Conservation (phyloP, 352 stramenopile genomes). For the Pythium rhizo-oryzae region DNA sequence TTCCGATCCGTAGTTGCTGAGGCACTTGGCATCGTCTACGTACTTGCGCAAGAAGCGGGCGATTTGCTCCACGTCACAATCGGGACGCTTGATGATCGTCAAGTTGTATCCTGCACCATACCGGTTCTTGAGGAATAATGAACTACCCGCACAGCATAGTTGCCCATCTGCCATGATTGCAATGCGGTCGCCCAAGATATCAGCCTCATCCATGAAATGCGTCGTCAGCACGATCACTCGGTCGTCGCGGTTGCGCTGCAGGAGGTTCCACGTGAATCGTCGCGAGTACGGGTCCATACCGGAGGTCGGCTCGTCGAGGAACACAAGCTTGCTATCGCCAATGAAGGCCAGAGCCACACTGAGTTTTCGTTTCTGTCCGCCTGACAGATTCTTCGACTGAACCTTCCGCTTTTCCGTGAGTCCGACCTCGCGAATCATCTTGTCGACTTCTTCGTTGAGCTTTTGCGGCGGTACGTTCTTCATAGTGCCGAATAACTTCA, state of each 20-base stretch:
- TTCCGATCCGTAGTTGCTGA: slow-evolving; percentile 95
- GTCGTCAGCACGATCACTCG: slow-evolving; percentile 84
- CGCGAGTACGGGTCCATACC: slow-evolving; percentile 96
- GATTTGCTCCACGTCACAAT: slow-evolving; percentile 42
- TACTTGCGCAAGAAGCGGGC: slow-evolving; percentile 48
- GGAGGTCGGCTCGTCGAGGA: slow-evolving; percentile 93
- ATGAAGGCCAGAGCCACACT: slow-evolving; percentile 95
- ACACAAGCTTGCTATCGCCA: slow-evolving; percentile 91
- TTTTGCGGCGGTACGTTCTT: slow-evolving; percentile 70
- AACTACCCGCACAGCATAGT: slow-evolving; percentile 84
- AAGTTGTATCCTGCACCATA: slow-evolving; percentile 93
- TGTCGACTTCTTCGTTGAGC: slow-evolving; percentile 38
- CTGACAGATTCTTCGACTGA: slow-evolving; percentile 70
- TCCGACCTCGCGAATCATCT: slow-evolving; percentile 80
- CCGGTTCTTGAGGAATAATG: slow-evolving; percentile 93
- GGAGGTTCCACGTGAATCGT: slow-evolving; percentile 94
- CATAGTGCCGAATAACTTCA: slow-evolving; percentile 92
- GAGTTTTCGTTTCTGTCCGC: slow-evolving; percentile 96
- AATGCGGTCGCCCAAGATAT: slow-evolving; percentile 78
- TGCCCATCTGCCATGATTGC: slow-evolving; percentile 94
- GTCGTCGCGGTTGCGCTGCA: slow-evolving; percentile 80
- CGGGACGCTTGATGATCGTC: slow-evolving; percentile 54
- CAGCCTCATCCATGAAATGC: slow-evolving; percentile 90
- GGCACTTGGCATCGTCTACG: slow-evolving; percentile 68
- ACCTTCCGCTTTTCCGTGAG: slow-evolving; percentile 88